Base-by-base conservation (phyloP, 1,284 basidiomycete species). In the Singerocomus inundabilis region DNA sequence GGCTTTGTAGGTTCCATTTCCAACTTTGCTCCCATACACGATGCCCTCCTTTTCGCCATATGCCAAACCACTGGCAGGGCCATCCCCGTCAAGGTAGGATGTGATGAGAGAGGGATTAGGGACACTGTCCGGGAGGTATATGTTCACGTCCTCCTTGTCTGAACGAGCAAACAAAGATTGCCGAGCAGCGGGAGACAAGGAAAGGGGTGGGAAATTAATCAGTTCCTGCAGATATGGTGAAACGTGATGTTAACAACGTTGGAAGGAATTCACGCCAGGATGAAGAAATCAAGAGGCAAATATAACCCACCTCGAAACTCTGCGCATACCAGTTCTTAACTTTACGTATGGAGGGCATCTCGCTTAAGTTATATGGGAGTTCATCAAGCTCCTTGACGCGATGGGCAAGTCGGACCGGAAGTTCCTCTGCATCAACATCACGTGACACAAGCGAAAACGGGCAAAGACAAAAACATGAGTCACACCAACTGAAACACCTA, bases 291-390 rank as follows among this genome's bases (percentile, higher is more conserved):
- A 15, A 28, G 16, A n/a, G 11, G 8, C 11, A 13, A n/a, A n/a
- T n/a, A 28, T 16, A 25, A 58, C 57, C 24, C 49, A 93, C 94
- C 78, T 98, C 90, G 65, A 99, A 98, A n/a, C 91, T 94, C 73
- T 98, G 93, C 0, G 94, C 95, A 67, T 99, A 99, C 96, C 96
- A 99, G 66, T 97, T 88, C 77, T 95, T 95, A 57, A 99, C 96
- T 64, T 92, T 93, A 57, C 88, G 83, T 58, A 99, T 98, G 36
- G 88, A 91, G 0, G 92, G 89, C 94, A 96, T 97, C 50, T 85
- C 82, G 62, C 85, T 87, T 49, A 98, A 78, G 48, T 92, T 88
- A 69, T 97, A 90, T 0, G 96, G 96, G 6, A 99, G 79, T 60
- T 93, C 86, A 62, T 98, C 93, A 43, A 99, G 84, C 72, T 99